Conservation (phyloP, 345 rosid species). For the Brassica incana region DNA sequence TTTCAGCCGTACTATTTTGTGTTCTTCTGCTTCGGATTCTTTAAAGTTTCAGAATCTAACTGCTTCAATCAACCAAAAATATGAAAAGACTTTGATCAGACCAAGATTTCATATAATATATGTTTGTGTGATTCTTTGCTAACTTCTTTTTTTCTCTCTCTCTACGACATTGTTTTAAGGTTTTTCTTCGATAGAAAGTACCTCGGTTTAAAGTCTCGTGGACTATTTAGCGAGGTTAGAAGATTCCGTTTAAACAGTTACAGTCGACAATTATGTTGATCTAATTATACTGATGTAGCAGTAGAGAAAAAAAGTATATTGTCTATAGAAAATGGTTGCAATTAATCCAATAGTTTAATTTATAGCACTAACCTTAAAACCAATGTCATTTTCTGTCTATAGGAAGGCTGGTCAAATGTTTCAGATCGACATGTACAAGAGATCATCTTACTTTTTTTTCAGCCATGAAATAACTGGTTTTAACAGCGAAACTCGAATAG, state of each 20-base stretch:
- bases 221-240: conserved; percentile 5
- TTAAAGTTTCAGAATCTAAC: conserved; percentile 39
- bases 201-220: conserved; percentile 22
- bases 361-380: not conserved
- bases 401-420: not conserved
- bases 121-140: conserved; percentile 33
- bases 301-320: not conserved
- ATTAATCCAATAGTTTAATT: not conserved
- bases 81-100: conserved; percentile 19
- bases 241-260: conserved; percentile 27
- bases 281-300: conserved; percentile 3
- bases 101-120: conserved; percentile 15
- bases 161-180: conserved; percentile 34
- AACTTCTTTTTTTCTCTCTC: conserved; percentile 11
- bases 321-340: not conserved
- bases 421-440: not conserved
- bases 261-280: not conserved
- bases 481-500: not conserved
- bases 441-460: not conserved
- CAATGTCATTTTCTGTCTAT: not conserved
- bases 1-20: conserved; percentile 43
- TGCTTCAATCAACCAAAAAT: conserved; percentile 36
- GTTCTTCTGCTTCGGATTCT: conserved; percentile 43
- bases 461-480: not conserved
- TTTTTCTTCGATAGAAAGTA: conserved; percentile 32